Evolutionary conservation across 2,329 filamentous ascomycete genomes (phyloP).

Genomic region (Aspergillus alliaceus): DNA sequence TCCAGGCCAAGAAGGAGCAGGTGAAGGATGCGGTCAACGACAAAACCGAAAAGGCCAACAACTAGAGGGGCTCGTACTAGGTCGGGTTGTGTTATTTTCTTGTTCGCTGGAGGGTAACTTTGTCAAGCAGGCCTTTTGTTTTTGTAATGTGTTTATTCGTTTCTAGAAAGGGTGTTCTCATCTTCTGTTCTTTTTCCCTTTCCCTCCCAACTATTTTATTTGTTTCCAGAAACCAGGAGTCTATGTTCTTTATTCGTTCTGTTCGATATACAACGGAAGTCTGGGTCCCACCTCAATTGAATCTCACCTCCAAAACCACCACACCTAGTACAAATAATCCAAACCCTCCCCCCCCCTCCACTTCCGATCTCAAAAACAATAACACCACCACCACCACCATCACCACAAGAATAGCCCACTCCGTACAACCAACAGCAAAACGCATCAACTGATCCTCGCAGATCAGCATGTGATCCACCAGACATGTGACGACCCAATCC

Average conservation of each 20-base stretch:
- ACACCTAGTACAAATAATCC: not conserved
- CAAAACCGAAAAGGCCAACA: slow-evolving; percentile 23
- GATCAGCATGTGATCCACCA: not conserved
- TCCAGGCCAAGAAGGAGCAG: slow-evolving; percentile 64
- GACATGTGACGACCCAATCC: slow-evolving; percentile 13
- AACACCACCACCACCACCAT: no score
- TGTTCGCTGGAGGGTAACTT: not conserved
- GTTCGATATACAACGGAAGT: no score
- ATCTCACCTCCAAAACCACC: not conserved
- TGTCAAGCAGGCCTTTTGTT: not conserved
- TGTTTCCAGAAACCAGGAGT: slow-evolving; percentile 1
- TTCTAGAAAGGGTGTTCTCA: not conserved
- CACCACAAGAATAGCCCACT: no score
- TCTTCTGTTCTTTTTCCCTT: not conserved
- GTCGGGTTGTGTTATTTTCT: not conserved
- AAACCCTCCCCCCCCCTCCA: no score
- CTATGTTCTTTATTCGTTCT: not conserved
- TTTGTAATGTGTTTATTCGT: not conserved
- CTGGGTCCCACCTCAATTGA: not conserved
- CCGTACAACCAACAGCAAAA: not conserved
- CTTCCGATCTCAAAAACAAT: no score
- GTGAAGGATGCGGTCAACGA: slow-evolving; percentile 58
- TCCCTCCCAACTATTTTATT: not conserved
- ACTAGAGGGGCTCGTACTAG: no score
- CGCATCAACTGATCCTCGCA: not conserved